Percentiles rank a stretch among this genome's conserved stretches.
phyloP scores from a whole-genome alignment of 2,329 filamentous ascomycete species.

The Epichloe gansuensis region DNA sequence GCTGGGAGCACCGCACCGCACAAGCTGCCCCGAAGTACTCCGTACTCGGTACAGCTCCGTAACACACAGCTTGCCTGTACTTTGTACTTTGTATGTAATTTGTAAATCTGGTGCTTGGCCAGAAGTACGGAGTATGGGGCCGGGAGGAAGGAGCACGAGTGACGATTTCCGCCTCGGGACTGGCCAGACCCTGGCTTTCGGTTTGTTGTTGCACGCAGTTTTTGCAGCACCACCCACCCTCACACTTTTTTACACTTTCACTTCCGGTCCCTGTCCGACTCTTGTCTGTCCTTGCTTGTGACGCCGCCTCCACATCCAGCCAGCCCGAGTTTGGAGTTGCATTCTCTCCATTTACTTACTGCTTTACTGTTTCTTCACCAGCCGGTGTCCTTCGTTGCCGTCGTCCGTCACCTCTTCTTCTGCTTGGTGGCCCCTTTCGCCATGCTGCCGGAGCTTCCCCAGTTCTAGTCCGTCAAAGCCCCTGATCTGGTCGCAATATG shows the following conservation, averaged over 20 bases:
- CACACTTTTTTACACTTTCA: no score
- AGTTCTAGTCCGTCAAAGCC: constrained; percentile 9
- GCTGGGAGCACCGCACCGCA: neutral
- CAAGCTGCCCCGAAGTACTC: neutral
- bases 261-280: no score
- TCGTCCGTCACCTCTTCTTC: neutral
- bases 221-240: no score
- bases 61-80: no score
- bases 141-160: no score
- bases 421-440: constrained; percentile 3
- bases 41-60: no score
- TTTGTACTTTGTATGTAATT: no score
- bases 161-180: no score
- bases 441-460: constrained; percentile 12
- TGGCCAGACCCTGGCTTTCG: no score
- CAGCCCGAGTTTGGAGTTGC: neutral
- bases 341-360: neutral
- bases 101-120: no score
- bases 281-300: neutral
- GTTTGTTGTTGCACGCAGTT: no score
- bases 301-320: constrained; percentile 4
- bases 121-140: no score
- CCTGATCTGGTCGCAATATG: constrained; percentile 23
- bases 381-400: neutral
- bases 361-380: neutral